These are phyloP conservation scores for Radiomyces spectabilis DNA, from an alignment of 192 early-diverging fungal genomes.

Conservation along the genomic window DNA sequence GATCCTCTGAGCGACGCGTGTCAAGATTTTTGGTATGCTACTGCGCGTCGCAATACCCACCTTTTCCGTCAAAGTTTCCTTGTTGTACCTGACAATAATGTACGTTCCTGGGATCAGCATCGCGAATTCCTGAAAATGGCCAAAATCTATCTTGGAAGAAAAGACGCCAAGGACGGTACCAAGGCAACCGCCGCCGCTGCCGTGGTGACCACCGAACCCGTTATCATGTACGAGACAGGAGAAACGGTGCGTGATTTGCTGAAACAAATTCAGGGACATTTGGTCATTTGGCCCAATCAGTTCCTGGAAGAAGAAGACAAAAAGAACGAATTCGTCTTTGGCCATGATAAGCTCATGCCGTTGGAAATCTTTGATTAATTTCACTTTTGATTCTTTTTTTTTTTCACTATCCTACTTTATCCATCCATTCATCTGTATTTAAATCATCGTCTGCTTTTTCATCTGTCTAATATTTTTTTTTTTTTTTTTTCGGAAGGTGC, in stretches of 20 bases:
- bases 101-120: slow-evolving; percentile 53
- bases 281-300: slow-evolving; percentile 28
- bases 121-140: slow-evolving; percentile 27
- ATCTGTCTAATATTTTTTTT: no score
- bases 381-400: background rate
- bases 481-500: no score
- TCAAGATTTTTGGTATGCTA: slow-evolving; percentile 48
- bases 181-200: background rate
- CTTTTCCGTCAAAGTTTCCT: slow-evolving; percentile 66
- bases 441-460: no score
- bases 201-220: background rate
- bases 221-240: background rate
- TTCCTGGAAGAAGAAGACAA: slow-evolving; percentile 25
- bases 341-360: slow-evolving; percentile 18
- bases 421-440: no score
- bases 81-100: slow-evolving; percentile 74
- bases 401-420: background rate
- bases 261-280: slow-evolving; percentile 21
- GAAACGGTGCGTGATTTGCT: background rate
- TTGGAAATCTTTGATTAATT: slow-evolving; percentile 24
- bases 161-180: slow-evolving; percentile 7
- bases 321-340: slow-evolving; percentile 16
- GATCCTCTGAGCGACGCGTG: slow-evolving; percentile 64
- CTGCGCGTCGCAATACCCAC: slow-evolving; percentile 53
- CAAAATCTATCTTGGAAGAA: background rate